These are phyloP conservation scores for Pestalotiopsis sp. DNA, from an alignment of 2,329 filamentous ascomycete genomes.

Conservation along the genomic window DNA sequence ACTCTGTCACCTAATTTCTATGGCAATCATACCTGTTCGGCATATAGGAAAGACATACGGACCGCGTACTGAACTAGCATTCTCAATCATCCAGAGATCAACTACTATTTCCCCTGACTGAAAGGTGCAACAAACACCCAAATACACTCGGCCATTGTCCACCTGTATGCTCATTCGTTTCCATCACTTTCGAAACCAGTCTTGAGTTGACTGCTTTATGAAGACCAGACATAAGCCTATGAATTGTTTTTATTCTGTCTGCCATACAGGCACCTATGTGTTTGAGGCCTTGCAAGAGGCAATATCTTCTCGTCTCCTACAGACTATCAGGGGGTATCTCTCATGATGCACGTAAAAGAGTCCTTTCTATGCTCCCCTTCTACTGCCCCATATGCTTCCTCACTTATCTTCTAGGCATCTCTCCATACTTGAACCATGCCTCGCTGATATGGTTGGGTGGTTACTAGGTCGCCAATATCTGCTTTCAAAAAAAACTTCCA, in stretches of 20 bases:
- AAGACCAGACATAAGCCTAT: background rate
- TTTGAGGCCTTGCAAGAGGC: background rate
- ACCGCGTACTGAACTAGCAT: no score
- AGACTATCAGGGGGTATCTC: constrained; percentile 20
- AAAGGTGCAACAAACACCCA: no score
- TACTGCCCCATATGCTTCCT: background rate
- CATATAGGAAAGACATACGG: no score
- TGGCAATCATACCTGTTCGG: no score
- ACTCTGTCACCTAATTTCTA: no score
- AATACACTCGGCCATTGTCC: no score
- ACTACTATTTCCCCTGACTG: no score
- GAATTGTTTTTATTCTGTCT: background rate
- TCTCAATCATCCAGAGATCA: no score
- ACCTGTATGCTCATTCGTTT: background rate
- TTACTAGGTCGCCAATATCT: background rate
- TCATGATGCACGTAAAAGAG: constrained; percentile 18
- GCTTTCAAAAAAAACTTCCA: background rate
- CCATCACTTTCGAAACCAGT: background rate
- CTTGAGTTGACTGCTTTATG: background rate
- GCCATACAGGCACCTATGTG: background rate
- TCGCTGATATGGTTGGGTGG: background rate
- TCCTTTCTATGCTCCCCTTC: background rate
- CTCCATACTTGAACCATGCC: background rate
- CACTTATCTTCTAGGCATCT: background rate
- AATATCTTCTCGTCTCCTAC: constrained; percentile 14